phyloP scores from a whole-genome alignment of 768 basidiomycete genomes.

The Suillus weaverae region DNA sequence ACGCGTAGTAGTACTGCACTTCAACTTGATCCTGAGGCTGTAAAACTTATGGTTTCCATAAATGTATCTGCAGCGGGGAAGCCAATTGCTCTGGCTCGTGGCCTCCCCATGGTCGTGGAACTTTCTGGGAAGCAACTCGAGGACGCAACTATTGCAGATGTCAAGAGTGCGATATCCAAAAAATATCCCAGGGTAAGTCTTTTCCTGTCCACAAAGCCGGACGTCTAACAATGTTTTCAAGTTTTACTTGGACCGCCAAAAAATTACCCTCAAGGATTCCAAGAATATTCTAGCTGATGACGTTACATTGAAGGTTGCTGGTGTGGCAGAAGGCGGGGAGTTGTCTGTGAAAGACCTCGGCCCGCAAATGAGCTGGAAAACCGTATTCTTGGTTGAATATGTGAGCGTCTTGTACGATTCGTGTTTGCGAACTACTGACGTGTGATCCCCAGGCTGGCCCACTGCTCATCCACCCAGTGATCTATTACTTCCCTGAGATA shows the following conservation, averaged over 20 bases:
- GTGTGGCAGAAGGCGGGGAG: constrained; percentile 58
- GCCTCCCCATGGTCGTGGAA: constrained; percentile 52
- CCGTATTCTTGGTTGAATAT: constrained; percentile 93
- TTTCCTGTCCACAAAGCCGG: constrained; percentile 1
- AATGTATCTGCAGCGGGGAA: constrained; percentile 53
- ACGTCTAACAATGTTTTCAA: constrained; percentile 30
- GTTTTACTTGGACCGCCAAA: constrained; percentile 75
- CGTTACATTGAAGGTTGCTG: constrained; percentile 55
- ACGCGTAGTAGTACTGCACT: no score
- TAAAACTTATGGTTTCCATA: constrained; percentile 44
- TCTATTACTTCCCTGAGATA: constrained; percentile 69
- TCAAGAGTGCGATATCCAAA: constrained; percentile 64
- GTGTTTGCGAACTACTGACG: constrained; percentile 7
- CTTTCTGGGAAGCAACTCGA: constrained; percentile 43
- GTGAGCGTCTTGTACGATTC: constrained; percentile 47
- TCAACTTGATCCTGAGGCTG: no score
- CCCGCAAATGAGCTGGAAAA: constrained; percentile 83
- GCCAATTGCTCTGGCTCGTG: constrained; percentile 45
- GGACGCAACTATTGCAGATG: constrained; percentile 60
- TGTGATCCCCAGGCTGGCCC: constrained; percentile 66
- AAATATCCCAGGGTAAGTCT: constrained; percentile 51
- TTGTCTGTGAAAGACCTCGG: constrained; percentile 88
- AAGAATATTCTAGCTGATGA: constrained; percentile 65
- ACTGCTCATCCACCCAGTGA: constrained; percentile 81
- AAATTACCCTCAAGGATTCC: constrained; percentile 63